Evolutionary conservation across 2,329 filamentous ascomycete species (phyloP), one percentile per base, ranked within the genome.

Genomic region (Talaromyces sp.): DNA sequence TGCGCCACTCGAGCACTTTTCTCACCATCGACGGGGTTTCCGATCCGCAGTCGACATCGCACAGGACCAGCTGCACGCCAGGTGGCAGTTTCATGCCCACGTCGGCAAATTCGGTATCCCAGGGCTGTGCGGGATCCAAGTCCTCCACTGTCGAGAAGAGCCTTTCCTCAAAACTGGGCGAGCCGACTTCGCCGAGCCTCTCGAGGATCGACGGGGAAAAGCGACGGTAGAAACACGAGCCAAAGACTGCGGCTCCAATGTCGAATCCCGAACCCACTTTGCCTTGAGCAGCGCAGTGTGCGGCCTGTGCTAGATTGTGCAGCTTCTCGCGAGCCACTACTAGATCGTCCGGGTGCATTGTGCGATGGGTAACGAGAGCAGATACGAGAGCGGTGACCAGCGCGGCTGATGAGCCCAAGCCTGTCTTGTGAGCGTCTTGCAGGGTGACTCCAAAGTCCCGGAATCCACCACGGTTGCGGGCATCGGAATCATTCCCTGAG

Each of bases 181-280:
- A 76, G 0, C 88, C 89, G 0, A 88, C 82, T 64, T 90, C 87
- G 0, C 89, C 89, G 4, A 96, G 76, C 1, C 75, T 76, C 58
- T 83, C 80, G 1, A 99, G 82, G 12, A 96, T 81, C 0, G 83
- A 79, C 0, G 95, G 93, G 0, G 91, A 94, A 79, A 99, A 99
- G n/a, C 95, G 89, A 23, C 89, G 86, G 82, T 99, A 99, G 10
- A 90, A 81, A 73, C 92, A 96, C 16, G 91, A 93, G 16, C 95
- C 95, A 75, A 92, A 97, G 16, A 96, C 92, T 18, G 95, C 95
- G 30, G 90, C 89, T 0, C 94, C 95, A 58, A 99, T 90, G 73
- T 99, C 95, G 74, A 99, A 99, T 23, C 95, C 95, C 0, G 90
- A 95, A 56, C 95, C 95, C 18, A 99, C 88, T 77, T 99, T 99